Evolutionary conservation across 1,284 basidiomycete genomes (phyloP).

Genomic region (Wolfiporia cocos): DNA sequence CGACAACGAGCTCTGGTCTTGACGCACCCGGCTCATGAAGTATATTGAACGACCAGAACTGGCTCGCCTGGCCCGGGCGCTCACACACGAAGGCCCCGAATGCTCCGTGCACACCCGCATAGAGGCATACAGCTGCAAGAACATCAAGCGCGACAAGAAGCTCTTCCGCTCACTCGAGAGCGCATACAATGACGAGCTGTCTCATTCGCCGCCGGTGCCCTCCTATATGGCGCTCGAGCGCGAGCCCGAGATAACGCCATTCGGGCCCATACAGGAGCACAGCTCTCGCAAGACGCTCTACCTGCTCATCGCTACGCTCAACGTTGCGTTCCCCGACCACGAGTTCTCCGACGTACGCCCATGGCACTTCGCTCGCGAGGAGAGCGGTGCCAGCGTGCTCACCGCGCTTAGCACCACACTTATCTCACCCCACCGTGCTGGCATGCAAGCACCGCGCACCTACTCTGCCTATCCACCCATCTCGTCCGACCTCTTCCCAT

Average conservation of each 20-base stretch:
- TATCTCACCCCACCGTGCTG: slow-evolving; percentile 57
- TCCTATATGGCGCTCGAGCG: slow-evolving; percentile 62
- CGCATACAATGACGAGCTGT: slow-evolving; percentile 75
- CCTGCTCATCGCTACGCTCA: slow-evolving; percentile 93
- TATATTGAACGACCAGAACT: slow-evolving; percentile 86
- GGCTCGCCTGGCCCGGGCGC: slow-evolving; percentile 73
- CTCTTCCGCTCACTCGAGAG: slow-evolving; percentile 90
- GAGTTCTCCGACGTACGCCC: slow-evolving; percentile 94
- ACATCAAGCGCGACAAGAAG: slow-evolving; percentile 94
- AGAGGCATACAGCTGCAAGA: slow-evolving; percentile 98
- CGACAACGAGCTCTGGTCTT: not conserved
- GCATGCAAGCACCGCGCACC: slow-evolving; percentile 62
- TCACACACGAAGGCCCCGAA: slow-evolving; percentile 83
- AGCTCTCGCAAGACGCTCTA: slow-evolving; percentile 84
- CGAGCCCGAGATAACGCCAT: slow-evolving; percentile 71
- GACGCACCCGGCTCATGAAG: slow-evolving; percentile 84
- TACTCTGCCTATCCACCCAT: slow-evolving; percentile 78
- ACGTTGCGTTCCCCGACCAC: slow-evolving; percentile 96
- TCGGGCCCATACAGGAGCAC: slow-evolving; percentile 72
- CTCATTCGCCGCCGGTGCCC: slow-evolving; percentile 64
- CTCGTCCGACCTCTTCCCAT: slow-evolving; percentile 68
- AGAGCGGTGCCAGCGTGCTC: slow-evolving; percentile 72
- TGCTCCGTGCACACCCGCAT: slow-evolving; percentile 90
- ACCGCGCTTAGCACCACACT: slow-evolving; percentile 79
- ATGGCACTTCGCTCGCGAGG: slow-evolving; percentile 84